These are phyloP conservation scores for Lathyrus sativus DNA, from an alignment of 306 rosid genomes.

Conservation along the genomic window DNA sequence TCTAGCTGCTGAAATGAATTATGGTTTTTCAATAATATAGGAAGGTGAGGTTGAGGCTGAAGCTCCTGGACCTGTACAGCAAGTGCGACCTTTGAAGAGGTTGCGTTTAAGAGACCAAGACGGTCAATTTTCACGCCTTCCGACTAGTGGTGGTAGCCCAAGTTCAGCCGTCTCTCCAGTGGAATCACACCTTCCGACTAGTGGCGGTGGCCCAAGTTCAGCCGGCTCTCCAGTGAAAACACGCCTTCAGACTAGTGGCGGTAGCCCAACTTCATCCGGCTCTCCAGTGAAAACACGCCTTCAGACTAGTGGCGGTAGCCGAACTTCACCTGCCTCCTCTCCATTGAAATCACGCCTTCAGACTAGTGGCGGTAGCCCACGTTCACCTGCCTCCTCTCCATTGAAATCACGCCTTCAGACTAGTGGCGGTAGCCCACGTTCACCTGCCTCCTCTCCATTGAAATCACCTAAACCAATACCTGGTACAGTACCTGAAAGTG, in stretches of 20 bases:
- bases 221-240: constrained; percentile 23
- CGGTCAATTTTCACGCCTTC: constrained; percentile 44
- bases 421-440: background rate
- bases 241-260: constrained; percentile 31
- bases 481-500: constrained; percentile 38
- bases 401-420: too few species aligned
- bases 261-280: constrained; percentile 35
- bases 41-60: constrained; percentile 49
- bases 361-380: too few species aligned
- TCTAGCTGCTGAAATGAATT: constrained; percentile 37
- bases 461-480: constrained; percentile 61
- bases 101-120: constrained; percentile 65
- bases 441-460: constrained; percentile 39
- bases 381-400: constrained; percentile 23
- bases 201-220: constrained; percentile 33
- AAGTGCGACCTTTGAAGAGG: constrained; percentile 78
- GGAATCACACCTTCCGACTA: constrained; percentile 32
- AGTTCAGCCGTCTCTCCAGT: constrained; percentile 36
- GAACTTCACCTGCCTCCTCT: constrained; percentile 32
- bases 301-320: constrained; percentile 6
- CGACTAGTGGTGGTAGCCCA: constrained; percentile 31
- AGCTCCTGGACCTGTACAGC: constrained; percentile 43
- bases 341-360: too few species aligned
- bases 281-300: constrained; percentile 42
- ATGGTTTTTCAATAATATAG: constrained; percentile 41